Evolutionary conservation across 169 alveolate genomes (phyloP), one percentile per base, ranked within the genome.

Genomic region (Eimeria acervulina): DNA sequence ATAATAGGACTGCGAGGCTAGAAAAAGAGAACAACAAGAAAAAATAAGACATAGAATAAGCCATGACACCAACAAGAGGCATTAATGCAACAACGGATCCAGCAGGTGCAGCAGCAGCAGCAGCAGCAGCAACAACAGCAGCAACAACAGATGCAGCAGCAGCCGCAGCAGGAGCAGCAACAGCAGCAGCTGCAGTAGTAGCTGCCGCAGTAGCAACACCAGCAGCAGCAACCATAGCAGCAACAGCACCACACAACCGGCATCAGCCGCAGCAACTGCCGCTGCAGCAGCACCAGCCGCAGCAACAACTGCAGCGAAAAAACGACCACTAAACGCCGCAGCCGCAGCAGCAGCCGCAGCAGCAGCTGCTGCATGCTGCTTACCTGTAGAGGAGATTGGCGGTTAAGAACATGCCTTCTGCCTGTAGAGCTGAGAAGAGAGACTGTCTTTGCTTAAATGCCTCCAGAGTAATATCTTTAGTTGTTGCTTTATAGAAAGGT

Each of bases 371-470:
- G 78, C 78, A 66, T 10, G 4, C 47, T 8, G 52, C 26, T n/a
- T 12, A 78, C 89, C 89, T 78, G 89, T 78, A 78, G 63, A 78
- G 4, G 31, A 78, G 89, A 23, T 78, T 78, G 63, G 89, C 89
- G 12, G 89, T 78, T 26, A 78, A 55, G 89, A 78, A 78, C 89
- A 78, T 78, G 6, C 89, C 89, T 28, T 40, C 63, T 26, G 63
- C 61, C 15, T 78, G 44, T 36, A 19, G 55, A 17, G 89, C 63
- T 13, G 89, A 78, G 89, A 78, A 78, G 63, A 78, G 89, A 23
- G 36, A n/a, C 89, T 78, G 89, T 42, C 63, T 36, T 40, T 78
- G 89, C 21, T 78, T 78, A 63, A 78, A 78, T 38, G 21, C 89
- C 10, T 38, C 88, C 2, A 90, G 21, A 21, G 95, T 90, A 4